These are phyloP conservation scores for Starmerella vaccinii DNA, from an alignment of 805 yeast genomes.

Conservation along the genomic window DNA sequence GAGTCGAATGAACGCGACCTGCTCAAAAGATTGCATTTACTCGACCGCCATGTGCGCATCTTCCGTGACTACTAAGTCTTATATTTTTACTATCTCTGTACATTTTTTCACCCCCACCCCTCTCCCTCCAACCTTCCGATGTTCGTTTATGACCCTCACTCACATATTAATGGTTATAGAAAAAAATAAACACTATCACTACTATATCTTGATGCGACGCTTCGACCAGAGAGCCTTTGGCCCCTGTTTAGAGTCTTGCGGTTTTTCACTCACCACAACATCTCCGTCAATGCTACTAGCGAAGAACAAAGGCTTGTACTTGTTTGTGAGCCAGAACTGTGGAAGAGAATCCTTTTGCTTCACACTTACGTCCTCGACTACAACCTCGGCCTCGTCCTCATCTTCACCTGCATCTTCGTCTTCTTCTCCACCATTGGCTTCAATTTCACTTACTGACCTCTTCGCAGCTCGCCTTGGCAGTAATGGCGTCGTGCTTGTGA, in stretches of 20 bases:
- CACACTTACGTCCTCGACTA: conserved; percentile 9
- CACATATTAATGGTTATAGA: no score
- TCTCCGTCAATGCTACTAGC: conserved; percentile 46
- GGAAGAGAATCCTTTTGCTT: conserved; percentile 13
- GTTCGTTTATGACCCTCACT: no score
- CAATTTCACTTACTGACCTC: conserved; percentile 31
- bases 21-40: conserved; percentile 27
- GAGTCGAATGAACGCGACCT: conserved; percentile 29
- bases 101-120: background rate
- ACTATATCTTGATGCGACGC: conserved; percentile 13
- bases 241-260: conserved; percentile 39
- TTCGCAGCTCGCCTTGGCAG: conserved; percentile 22
- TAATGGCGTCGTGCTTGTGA: conserved; percentile 46
- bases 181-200: background rate
- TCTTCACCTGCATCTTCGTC: conserved; percentile 26
- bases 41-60: conserved; percentile 33
- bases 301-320: conserved; percentile 60
- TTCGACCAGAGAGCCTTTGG: conserved; percentile 33
- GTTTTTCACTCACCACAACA: conserved; percentile 67
- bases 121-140: background rate
- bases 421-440: conserved; percentile 21
- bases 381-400: conserved; percentile 34
- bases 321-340: conserved; percentile 59
- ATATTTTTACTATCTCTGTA: background rate
- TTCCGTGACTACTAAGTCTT: conserved; percentile 32